Percentiles rank a stretch among this genome's conserved stretches.
phyloP scores from a whole-genome alignment of 345 rosid species.

The Eucalyptus regnans region DNA sequence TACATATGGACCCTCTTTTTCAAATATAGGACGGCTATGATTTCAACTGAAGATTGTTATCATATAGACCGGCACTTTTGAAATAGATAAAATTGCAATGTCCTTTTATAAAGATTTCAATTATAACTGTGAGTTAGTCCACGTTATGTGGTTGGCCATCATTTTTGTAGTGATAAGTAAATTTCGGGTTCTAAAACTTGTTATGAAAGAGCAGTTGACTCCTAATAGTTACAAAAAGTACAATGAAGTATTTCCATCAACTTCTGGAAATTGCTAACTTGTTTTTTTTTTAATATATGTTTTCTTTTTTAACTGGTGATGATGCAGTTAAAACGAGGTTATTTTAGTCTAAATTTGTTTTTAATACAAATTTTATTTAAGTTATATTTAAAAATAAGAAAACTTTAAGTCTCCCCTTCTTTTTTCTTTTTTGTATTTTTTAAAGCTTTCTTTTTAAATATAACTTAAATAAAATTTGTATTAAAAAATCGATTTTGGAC shows the following conservation, averaged over 20 bases:
- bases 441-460: too few species aligned
- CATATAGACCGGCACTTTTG: neutral
- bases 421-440: too few species aligned
- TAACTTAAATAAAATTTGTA: neutral
- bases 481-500: too few species aligned
- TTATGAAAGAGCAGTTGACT: rapidly evolving
- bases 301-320: neutral
- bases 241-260: too few species aligned
- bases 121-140: neutral
- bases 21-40: too few species aligned
- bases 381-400: too few species aligned
- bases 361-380: too few species aligned
- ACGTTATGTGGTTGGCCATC: neutral
- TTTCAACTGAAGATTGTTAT: neutral
- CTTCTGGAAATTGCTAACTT: neutral
- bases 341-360: neutral
- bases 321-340: neutral
- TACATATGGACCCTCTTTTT: neutral
- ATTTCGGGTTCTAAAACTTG: rapidly evolving
- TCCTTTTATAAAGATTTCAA: neutral
- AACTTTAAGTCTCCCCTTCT: too few species aligned
- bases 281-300: too few species aligned
- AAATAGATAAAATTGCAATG: neutral
- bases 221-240: rapidly evolving
- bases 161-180: too few species aligned